A percentile compares a stretch with the other conserved stretches of the same genome.
Evolutionary conservation across 2,329 filamentous ascomycete species (phyloP).

Genomic region (Monosporascus cannonballus): DNA sequence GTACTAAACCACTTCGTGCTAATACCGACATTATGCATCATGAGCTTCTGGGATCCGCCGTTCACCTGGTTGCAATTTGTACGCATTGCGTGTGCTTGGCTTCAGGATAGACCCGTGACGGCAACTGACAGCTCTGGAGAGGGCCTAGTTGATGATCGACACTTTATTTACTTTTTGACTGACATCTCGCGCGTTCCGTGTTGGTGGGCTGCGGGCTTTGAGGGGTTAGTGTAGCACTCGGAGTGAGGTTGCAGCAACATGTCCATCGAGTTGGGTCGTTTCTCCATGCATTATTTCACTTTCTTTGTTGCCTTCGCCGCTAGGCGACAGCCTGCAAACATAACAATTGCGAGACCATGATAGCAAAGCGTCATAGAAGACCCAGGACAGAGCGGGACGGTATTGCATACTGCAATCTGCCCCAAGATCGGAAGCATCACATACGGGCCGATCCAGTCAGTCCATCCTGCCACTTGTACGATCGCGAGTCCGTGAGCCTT

Average conservation of each 20-base stretch:
- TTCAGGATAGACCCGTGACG: too few relatives aligned
- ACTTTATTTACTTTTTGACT: neutral
- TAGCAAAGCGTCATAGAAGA: too few relatives aligned
- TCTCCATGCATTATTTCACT: neutral
- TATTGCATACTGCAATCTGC: neutral
- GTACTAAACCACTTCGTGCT: too few relatives aligned
- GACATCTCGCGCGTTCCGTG: neutral
- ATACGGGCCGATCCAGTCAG: neutral
- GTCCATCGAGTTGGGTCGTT: neutral
- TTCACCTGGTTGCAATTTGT: too few relatives aligned
- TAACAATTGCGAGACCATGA: neutral
- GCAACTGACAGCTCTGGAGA: neutral
- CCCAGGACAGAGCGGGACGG: too few relatives aligned
- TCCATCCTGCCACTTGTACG: neutral
- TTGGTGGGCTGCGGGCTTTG: neutral
- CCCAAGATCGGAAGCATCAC: neutral
- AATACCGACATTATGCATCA: too few relatives aligned
- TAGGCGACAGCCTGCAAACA: neutral
- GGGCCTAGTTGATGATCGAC: neutral
- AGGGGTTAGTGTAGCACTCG: neutral
- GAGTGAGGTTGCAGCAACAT: neutral
- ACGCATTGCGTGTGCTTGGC: too few relatives aligned
- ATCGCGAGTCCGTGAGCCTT: neutral
- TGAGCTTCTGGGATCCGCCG: too few relatives aligned
- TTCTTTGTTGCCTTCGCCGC: neutral